A percentile compares a stretch with the other conserved stretches of the same genome.
Conservation (phyloP, 768 basidiomycete genomes). For the Lactarius trivialis region DNA sequence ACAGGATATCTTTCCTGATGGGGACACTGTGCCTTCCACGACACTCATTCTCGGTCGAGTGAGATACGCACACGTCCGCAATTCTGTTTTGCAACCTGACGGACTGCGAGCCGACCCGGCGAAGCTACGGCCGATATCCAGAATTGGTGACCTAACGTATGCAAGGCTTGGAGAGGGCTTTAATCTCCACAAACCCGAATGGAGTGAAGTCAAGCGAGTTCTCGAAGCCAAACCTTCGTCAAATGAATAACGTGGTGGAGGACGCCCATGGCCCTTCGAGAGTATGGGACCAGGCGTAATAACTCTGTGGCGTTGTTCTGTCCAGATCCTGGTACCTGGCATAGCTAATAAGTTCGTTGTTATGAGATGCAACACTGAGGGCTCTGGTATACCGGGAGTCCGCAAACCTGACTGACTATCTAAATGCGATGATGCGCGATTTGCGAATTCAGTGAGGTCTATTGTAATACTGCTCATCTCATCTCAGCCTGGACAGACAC, state of each 20-base stretch:
- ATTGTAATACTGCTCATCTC: too few species aligned
- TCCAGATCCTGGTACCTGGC: too few species aligned
- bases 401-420: too few species aligned
- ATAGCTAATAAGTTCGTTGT: too few species aligned
- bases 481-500: too few species aligned
- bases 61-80: constrained; percentile 46
- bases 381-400: too few species aligned
- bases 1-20: constrained; percentile 41
- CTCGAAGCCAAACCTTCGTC: constrained; percentile 4
- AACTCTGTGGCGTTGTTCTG: too few species aligned
- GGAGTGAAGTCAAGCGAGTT: constrained; percentile 35
- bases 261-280: too few species aligned
- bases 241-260: constrained; percentile 3
- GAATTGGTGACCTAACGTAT: constrained; percentile 53
- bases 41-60: constrained; percentile 49
- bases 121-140: constrained; percentile 43
- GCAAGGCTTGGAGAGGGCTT: constrained; percentile 42
- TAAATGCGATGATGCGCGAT: too few species aligned
- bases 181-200: constrained; percentile 39
- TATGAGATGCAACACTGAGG: too few species aligned
- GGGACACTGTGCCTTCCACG: constrained; percentile 34
- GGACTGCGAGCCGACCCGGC: constrained; percentile 39
- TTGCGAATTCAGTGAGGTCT: too few species aligned
- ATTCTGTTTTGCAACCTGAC: constrained; percentile 40
- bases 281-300: too few species aligned